phyloP scores from a whole-genome alignment of 345 rosid genomes.

The Salix purpurea region DNA sequence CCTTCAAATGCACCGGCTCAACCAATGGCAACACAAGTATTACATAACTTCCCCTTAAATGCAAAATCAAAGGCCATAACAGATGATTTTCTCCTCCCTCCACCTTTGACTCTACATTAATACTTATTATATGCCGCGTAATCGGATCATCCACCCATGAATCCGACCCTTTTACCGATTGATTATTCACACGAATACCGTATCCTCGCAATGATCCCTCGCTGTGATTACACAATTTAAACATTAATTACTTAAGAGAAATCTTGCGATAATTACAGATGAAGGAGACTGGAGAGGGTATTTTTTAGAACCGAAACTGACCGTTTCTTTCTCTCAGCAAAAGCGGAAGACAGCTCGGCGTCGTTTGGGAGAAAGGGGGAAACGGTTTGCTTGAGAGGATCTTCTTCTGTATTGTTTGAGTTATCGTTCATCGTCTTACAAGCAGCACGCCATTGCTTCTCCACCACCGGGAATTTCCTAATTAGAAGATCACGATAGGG shows the following conservation, averaged over 20 bases:
- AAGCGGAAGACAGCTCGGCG: conserved; percentile 56
- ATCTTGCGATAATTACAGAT: background rate
- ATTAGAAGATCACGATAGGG: background rate
- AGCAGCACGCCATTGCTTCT: conserved; percentile 67
- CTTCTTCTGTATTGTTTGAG: conserved; percentile 14
- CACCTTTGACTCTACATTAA: conserved; percentile 39
- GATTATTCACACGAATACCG: conserved; percentile 59
- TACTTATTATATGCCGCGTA: conserved; percentile 68
- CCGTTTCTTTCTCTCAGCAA: conserved; percentile 60
- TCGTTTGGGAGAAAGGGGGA: conserved; percentile 58
- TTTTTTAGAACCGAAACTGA: conserved; percentile 7
- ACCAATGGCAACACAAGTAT: conserved; percentile 73
- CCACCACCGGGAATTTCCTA: conserved; percentile 90
- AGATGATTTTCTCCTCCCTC: conserved; percentile 43
- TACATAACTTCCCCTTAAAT: conserved; percentile 51
- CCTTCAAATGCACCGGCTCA: conserved; percentile 61
- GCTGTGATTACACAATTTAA: conserved; percentile 32
- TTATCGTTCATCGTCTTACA: conserved; percentile 44
- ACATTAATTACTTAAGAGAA: background rate
- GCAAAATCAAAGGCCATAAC: conserved; percentile 80
- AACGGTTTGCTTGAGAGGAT: conserved; percentile 25
- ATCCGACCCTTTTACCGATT: conserved; percentile 73
- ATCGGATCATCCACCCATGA: conserved; percentile 97
- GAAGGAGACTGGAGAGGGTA: background rate
- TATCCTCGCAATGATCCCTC: conserved; percentile 79